phyloP scores from a whole-genome alignment of 257 asterid genomes.

The Hygrophila difformis region DNA sequence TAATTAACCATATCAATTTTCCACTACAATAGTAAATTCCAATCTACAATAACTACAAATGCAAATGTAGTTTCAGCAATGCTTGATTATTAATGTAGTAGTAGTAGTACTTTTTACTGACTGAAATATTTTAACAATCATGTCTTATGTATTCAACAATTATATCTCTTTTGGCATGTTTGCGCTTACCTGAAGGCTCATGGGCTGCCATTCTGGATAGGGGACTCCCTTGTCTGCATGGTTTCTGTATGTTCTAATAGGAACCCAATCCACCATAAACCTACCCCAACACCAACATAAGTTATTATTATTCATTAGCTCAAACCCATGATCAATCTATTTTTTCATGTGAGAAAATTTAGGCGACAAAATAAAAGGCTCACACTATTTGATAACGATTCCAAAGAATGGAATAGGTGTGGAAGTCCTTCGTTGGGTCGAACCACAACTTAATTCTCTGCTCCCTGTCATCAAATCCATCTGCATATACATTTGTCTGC shows the following conservation, averaged over 20 bases:
- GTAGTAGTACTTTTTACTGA: too few relatives aligned
- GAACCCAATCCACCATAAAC: slow-evolving; percentile 90
- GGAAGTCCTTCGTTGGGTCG: slow-evolving; percentile 85
- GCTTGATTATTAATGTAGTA: too few relatives aligned
- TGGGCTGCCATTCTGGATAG: slow-evolving; percentile 53
- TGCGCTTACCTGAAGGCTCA: slow-evolving; percentile 25
- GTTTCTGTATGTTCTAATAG: slow-evolving; percentile 77
- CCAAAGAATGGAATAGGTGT: slow-evolving; percentile 79
- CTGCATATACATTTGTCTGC: slow-evolving; percentile 71
- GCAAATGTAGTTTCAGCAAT: too few relatives aligned
- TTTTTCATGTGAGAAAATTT: too few relatives aligned
- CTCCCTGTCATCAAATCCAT: slow-evolving; percentile 73
- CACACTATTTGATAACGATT: slow-evolving; percentile 85
- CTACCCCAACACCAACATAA: slow-evolving; percentile 21
- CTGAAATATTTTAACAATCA: too few relatives aligned
- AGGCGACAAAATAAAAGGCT: too few relatives aligned
- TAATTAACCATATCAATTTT: too few relatives aligned
- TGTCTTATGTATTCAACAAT: too few relatives aligned
- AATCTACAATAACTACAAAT: too few relatives aligned
- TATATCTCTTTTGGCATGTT: too few relatives aligned
- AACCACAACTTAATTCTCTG: slow-evolving; percentile 76
- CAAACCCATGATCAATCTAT: too few relatives aligned
- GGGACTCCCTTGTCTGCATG: slow-evolving; percentile 64
- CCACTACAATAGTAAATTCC: too few relatives aligned
- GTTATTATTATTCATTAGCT: neutral